Percentiles rank a stretch among this genome's conserved stretches.
These are phyloP conservation scores for Naegleria gruberi DNA, from an alignment of 208 protist species.

Conservation along the genomic window DNA sequence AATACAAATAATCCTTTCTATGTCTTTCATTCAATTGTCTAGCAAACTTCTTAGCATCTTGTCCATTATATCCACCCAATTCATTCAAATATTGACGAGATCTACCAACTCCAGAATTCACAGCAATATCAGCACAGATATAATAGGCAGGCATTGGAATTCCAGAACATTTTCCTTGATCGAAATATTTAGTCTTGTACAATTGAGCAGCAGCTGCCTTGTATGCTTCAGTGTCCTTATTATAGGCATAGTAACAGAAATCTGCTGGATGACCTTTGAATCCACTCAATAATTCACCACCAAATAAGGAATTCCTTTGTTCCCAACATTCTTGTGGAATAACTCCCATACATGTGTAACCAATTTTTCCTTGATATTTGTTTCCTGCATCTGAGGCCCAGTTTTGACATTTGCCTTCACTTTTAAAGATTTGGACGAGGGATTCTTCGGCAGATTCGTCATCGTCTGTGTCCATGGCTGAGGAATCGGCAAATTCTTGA, in stretches of 20 bases:
- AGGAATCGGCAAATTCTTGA: too few relatives aligned
- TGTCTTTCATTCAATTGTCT: not conserved
- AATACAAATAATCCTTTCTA: not conserved
- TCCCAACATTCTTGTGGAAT: not conserved
- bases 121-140: not conserved
- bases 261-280: not conserved
- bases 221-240: not conserved
- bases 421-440: not conserved
- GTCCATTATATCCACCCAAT: not conserved
- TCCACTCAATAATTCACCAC: not conserved
- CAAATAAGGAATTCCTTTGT: not conserved
- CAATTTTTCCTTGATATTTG: not conserved
- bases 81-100: not conserved
- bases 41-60: not conserved
- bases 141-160: not conserved
- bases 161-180: not conserved
- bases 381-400: not conserved
- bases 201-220: not conserved
- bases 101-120: not conserved
- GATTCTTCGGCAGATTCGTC: not conserved
- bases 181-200: not conserved
- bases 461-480: too few relatives aligned
- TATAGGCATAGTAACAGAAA: not conserved
- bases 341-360: not conserved
- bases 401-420: not conserved